Conservation (phyloP, 192 early-diverging fungal genomes). For the Linnemannia schmuckeri region DNA sequence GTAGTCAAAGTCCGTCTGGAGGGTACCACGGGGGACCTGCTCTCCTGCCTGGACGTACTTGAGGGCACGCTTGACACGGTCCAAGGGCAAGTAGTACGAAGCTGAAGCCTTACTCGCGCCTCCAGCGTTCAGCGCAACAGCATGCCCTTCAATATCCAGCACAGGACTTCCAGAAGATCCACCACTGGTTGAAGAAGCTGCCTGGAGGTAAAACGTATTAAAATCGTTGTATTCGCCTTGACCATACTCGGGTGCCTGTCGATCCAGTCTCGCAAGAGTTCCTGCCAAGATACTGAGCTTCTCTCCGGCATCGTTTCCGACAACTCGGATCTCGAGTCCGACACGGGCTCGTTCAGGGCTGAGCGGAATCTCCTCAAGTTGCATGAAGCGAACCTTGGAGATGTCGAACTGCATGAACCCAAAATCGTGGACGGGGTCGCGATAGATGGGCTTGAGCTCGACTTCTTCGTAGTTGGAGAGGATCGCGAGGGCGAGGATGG, state of each 20-base stretch:
- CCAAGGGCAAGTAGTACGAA: constrained; percentile 82
- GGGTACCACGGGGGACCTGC: constrained; percentile 77
- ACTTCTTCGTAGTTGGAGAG: constrained; percentile 85
- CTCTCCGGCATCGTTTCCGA: constrained; percentile 86
- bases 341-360: constrained; percentile 77
- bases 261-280: constrained; percentile 79
- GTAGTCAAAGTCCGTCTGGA: constrained; percentile 81
- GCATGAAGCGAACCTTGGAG: constrained; percentile 75
- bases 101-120: constrained; percentile 78
- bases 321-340: constrained; percentile 82
- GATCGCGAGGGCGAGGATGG: constrained; percentile 80
- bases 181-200: constrained; percentile 79
- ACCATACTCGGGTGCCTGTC: constrained; percentile 78
- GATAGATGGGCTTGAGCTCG: constrained; percentile 77
- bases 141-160: constrained; percentile 80
- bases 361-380: constrained; percentile 74
- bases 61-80: constrained; percentile 78
- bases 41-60: constrained; percentile 66
- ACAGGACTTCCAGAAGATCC: constrained; percentile 86
- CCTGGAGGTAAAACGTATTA: constrained; percentile 88
- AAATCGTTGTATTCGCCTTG: constrained; percentile 80
- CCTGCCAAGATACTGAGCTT: constrained; percentile 84
- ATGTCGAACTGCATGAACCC: constrained; percentile 85
- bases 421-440: constrained; percentile 90
- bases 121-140: constrained; percentile 82